Percentiles rank a stretch among this genome's conserved stretches.
These are phyloP conservation scores for Physcia stellaris DNA, from an alignment of 495 filamentous ascomycete genomes.

Conservation along the genomic window DNA sequence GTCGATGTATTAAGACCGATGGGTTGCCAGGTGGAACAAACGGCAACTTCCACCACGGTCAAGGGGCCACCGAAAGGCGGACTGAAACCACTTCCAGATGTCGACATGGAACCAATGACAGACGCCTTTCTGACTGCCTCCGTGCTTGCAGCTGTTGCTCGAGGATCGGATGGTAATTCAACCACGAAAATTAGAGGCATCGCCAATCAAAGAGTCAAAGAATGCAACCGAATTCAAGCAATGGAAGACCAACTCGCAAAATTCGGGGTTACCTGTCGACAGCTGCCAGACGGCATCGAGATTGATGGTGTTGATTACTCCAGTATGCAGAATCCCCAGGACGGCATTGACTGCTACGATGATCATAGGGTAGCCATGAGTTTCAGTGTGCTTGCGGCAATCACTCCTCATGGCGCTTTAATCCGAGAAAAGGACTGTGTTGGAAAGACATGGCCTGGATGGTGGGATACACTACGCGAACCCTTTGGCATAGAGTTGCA, in stretches of 20 bases:
- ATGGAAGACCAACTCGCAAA: slow-evolving; percentile 97
- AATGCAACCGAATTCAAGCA: slow-evolving; percentile 91
- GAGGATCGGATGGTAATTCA: slow-evolving; percentile 31
- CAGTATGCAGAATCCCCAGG: slow-evolving; percentile 44
- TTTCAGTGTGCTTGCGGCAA: slow-evolving; percentile 76
- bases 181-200: slow-evolving; percentile 85
- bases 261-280: slow-evolving; percentile 76
- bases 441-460: slow-evolving; percentile 98
- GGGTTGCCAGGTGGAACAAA: slow-evolving; percentile 85
- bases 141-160: slow-evolving; percentile 84
- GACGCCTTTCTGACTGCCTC: slow-evolving; percentile 95
- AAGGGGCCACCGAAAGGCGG: slow-evolving; percentile 66
- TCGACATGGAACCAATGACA: slow-evolving; percentile 99
- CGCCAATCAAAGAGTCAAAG: slow-evolving; percentile 97
- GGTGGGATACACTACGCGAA: slow-evolving; percentile 82
- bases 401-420: slow-evolving; percentile 59
- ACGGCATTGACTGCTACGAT: slow-evolving; percentile 84
- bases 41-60: slow-evolving; percentile 76
- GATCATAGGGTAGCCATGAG: slow-evolving; percentile 98
- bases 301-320: slow-evolving; percentile 54
- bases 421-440: slow-evolving; percentile 85
- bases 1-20: slow-evolving; percentile 82
- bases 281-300: slow-evolving; percentile 86
- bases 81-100: slow-evolving; percentile 55
- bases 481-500: slow-evolving; percentile 60